Conservation (phyloP, 257 asterid genomes). For the Striga asiatica region DNA sequence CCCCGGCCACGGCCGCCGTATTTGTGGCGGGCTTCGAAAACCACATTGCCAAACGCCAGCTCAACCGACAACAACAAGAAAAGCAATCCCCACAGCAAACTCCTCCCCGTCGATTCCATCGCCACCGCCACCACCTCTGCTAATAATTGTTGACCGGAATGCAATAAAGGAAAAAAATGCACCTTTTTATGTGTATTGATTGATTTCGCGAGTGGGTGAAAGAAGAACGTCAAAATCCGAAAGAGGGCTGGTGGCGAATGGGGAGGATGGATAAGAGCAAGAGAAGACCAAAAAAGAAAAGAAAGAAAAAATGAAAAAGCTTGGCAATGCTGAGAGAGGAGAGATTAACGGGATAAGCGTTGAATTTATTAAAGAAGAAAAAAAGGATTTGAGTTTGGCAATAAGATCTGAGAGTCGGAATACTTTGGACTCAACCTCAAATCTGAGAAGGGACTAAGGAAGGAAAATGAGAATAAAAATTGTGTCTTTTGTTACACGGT, state of each 20-base stretch:
- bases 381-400: slow-evolving; percentile 13
- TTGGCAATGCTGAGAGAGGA: slow-evolving; percentile 9
- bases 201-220: neutral
- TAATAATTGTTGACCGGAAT: neutral
- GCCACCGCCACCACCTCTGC: slow-evolving; percentile 22
- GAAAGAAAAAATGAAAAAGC: neutral
- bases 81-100: slow-evolving; percentile 1
- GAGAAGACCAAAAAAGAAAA: neutral
- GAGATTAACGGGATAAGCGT: slow-evolving; percentile 14
- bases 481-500: neutral
- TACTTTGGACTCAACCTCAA: slow-evolving; percentile 7
- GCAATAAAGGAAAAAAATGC: neutral
- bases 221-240: neutral
- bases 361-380: too few relatives aligned
- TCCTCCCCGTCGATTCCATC: slow-evolving; percentile 32
- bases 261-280: slow-evolving; percentile 9
- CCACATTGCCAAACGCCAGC: slow-evolving; percentile 23
- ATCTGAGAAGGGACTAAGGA: slow-evolving; percentile 1
- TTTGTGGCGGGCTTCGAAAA: slow-evolving; percentile 33
- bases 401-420: neutral
- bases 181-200: neutral
- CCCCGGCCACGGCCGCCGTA: slow-evolving; percentile 34
- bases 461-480: neutral
- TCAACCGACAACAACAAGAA: slow-evolving; percentile 4
- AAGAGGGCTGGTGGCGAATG: slow-evolving; percentile 11